A percentile compares a stretch with the other conserved stretches of the same genome.
phyloP scores from a whole-genome alignment of 2,329 filamentous ascomycete genomes.

The Arthrobotrys megalospora region DNA sequence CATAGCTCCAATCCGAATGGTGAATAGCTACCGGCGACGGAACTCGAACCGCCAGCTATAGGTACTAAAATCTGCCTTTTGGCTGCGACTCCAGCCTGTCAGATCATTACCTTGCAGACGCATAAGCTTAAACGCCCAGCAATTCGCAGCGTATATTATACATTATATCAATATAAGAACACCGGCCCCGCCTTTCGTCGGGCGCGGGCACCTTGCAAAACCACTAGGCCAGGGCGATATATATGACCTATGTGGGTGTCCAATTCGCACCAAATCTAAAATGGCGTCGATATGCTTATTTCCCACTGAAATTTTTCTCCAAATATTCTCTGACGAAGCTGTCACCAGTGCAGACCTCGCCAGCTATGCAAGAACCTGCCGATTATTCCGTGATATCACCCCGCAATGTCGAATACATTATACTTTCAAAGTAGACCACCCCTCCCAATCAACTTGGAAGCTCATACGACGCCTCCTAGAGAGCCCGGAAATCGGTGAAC shows the following conservation, averaged over 20 bases:
- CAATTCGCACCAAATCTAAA: neutral
- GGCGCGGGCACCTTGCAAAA: too few relatives aligned
- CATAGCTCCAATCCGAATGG: too few relatives aligned
- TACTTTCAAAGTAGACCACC: slow-evolving; percentile 28
- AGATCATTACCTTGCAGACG: neutral
- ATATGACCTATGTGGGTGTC: too few relatives aligned
- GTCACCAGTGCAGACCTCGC: neutral
- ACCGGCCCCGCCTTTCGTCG: neutral
- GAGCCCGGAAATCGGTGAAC: slow-evolving; percentile 9
- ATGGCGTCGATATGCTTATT: neutral
- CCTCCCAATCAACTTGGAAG: slow-evolving; percentile 13
- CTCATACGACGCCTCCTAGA: neutral
- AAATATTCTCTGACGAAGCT: neutral
- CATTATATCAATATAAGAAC: too few relatives aligned
- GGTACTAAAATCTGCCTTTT: too few relatives aligned
- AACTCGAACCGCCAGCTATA: too few relatives aligned
- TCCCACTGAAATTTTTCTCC: slow-evolving; percentile 18
- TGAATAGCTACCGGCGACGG: too few relatives aligned
- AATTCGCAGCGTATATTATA: too few relatives aligned
- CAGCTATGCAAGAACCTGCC: neutral
- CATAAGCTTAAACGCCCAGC: neutral
- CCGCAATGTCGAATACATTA: slow-evolving; percentile 26
- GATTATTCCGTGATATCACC: slow-evolving; percentile 14
- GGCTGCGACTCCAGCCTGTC: neutral
- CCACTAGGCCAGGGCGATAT: too few relatives aligned